Conservation (phyloP, 2,329 filamentous ascomycete species). For the Botrytis elliptica region DNA sequence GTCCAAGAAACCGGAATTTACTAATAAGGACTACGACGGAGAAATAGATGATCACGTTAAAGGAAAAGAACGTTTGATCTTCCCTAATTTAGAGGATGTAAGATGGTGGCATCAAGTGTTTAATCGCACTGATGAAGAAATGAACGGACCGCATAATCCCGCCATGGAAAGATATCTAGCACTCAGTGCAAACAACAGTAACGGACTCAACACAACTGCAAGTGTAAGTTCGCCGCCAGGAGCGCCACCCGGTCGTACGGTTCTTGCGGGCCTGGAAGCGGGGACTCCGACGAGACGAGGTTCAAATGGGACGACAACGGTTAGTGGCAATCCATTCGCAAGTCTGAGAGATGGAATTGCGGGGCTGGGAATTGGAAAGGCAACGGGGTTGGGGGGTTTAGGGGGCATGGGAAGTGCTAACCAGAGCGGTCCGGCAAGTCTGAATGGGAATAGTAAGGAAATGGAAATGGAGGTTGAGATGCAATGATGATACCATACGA, state of each 20-base stretch:
- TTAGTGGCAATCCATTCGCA: constrained; percentile 40
- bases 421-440: constrained; percentile 31
- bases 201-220: background rate
- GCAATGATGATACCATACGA: constrained; percentile 40
- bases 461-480: constrained; percentile 53
- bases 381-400: background rate
- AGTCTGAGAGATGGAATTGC: constrained; percentile 47
- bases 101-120: constrained; percentile 94
- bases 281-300: constrained; percentile 29
- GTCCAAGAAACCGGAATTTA: constrained; percentile 74
- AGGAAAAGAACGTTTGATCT: constrained; percentile 78
- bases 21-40: constrained; percentile 75
- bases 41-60: constrained; percentile 75
- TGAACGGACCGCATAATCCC: constrained; percentile 71
- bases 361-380: constrained; percentile 44
- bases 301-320: constrained; percentile 37
- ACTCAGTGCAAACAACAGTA: constrained; percentile 14
- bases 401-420: constrained; percentile 32
- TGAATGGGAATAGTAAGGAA: constrained; percentile 29
- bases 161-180: constrained; percentile 41
- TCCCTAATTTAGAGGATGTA: constrained; percentile 74
- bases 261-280: constrained; percentile 13
- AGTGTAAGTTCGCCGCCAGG: constrained; percentile 6
- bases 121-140: constrained; percentile 82
- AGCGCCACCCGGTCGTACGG: background rate